Base-by-base conservation (phyloP, 495 filamentous ascomycete genomes). In the Trichoderma virens region DNA sequence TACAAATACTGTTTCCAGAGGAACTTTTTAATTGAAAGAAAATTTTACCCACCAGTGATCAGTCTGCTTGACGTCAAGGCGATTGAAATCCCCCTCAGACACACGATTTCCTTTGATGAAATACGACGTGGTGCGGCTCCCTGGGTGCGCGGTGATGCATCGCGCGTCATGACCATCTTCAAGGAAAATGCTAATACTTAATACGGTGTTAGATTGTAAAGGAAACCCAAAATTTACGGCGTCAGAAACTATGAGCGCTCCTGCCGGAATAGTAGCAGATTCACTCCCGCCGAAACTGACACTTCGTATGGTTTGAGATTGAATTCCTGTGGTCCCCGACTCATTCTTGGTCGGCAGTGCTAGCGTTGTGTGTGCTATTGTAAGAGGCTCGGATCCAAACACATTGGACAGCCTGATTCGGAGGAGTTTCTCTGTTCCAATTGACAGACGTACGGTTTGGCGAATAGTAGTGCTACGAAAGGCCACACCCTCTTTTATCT, bases 241-340 rank as follows among this genome's bases (percentile, higher is more conserved):
- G 72, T 88, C 86, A 0, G 86, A 86, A 23, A 88, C 73, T 5
- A 71, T 82, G 20, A 86, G 73, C 4, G 79, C 81, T n/a, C 82
- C 81, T 43, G 78, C 76, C 1, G 85, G 81, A 61, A 90, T 74
- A 30, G 76, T 75, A 43, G 73, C 75, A 7, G 69, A 67, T 3
- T 68, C 67, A 11, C 45, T 60, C 11, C 79, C 81, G 64, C 74
- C 78, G 66, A 88, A 88, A 9, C 80, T 84, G 1, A 88, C 69
- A 1, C 70, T 70, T 63, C 74, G 69, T 35, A 82, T 30, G 0
- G 80, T 75, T 9, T 67, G 59, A 3, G 74, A 41, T n/a, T 80
- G 67, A 65, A 86, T 79, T 16, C 61, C 72, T 59, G 67, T 71
- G 2, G 70, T 70, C 20, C 86, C 86, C 18, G 67, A 62, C 27